Evolutionary conservation across 2,329 filamentous ascomycete species (phyloP).

Genomic region (Aspergillus hiratsukae): DNA sequence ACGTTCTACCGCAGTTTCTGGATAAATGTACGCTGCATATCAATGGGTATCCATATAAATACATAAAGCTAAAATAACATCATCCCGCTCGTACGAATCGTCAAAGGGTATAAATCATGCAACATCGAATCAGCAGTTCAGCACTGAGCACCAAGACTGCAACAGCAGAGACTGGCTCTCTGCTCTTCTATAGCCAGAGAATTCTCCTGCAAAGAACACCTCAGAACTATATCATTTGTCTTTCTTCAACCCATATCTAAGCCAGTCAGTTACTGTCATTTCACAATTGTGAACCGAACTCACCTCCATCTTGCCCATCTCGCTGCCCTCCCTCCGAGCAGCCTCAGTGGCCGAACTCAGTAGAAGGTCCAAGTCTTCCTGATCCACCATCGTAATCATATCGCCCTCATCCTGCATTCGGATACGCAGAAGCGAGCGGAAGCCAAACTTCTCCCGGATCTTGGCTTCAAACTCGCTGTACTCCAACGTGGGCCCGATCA

Average conservation of each 20-base stretch:
- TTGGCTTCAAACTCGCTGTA: constrained; percentile 74
- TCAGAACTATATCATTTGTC: constrained; percentile 21
- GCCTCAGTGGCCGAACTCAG: constrained; percentile 63
- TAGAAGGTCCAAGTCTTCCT: constrained; percentile 91
- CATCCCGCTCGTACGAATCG: neutral
- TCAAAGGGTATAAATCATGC: neutral
- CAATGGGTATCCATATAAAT: neutral
- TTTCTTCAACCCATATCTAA: constrained; percentile 43
- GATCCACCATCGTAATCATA: constrained; percentile 95
- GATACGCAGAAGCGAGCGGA: constrained; percentile 62
- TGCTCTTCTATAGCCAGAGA: constrained; percentile 7
- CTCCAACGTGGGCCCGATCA: constrained; percentile 68
- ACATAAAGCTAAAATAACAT: neutral
- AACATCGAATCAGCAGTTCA: neutral
- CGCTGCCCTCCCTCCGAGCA: constrained; percentile 68
- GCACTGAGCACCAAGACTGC: neutral
- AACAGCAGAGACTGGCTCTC: neutral
- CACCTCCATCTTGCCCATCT: constrained; percentile 94
- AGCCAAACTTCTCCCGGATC: constrained; percentile 80
- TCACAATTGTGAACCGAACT: constrained; percentile 36
- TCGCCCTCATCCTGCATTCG: constrained; percentile 90
- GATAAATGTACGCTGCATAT: neutral
- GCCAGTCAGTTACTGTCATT: constrained; percentile 3
- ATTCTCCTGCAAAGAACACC: constrained; percentile 12
- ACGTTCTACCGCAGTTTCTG: neutral